Evolutionary conservation across 768 basidiomycete genomes (phyloP).

Genomic region (Sarcomyxa edulis): DNA sequence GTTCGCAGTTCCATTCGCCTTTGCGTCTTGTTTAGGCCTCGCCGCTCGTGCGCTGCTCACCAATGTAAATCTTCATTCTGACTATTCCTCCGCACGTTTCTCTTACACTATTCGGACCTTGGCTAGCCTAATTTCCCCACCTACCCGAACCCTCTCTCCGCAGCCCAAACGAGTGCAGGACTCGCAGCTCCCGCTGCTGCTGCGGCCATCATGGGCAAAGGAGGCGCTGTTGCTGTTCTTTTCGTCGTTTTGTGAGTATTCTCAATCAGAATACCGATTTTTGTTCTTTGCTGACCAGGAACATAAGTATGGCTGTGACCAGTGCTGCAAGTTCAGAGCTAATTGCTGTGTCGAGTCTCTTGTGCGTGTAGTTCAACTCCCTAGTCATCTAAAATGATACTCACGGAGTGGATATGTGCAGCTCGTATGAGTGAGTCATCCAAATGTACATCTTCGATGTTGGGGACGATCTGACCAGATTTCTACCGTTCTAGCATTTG

Average conservation of each 20-base stretch:
- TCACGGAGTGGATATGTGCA: too few species aligned
- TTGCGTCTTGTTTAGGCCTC: constrained; percentile 43
- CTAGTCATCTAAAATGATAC: too few species aligned
- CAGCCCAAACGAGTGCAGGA: constrained; percentile 34
- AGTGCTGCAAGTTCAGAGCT: constrained; percentile 40
- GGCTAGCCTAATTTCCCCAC: constrained; percentile 47
- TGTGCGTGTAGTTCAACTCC: constrained; percentile 23
- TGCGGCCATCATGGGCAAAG: constrained; percentile 38
- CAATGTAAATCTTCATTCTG: constrained; percentile 16
- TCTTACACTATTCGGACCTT: neutral
- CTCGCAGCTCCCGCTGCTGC: constrained; percentile 43
- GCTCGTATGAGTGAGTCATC: constrained; percentile 40
- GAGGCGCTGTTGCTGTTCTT: constrained; percentile 37
- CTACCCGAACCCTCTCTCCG: constrained; percentile 36
- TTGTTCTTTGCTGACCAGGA: too few species aligned
- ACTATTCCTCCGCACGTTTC: constrained; percentile 2
- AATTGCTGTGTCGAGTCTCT: constrained; percentile 36
- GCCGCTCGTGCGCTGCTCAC: constrained; percentile 29
- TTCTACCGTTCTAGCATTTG: constrained; percentile 20
- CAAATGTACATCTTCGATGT: too few species aligned
- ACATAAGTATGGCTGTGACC: constrained; percentile 39
- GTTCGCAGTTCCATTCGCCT: constrained; percentile 51
- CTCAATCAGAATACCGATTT: neutral
- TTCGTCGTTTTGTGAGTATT: constrained; percentile 33
- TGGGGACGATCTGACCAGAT: neutral